Evolutionary conservation across 1,139 yeast species (phyloP), one percentile per base, ranked within the genome.

Genomic region (Hemisphaericaspora xylofermentans): DNA sequence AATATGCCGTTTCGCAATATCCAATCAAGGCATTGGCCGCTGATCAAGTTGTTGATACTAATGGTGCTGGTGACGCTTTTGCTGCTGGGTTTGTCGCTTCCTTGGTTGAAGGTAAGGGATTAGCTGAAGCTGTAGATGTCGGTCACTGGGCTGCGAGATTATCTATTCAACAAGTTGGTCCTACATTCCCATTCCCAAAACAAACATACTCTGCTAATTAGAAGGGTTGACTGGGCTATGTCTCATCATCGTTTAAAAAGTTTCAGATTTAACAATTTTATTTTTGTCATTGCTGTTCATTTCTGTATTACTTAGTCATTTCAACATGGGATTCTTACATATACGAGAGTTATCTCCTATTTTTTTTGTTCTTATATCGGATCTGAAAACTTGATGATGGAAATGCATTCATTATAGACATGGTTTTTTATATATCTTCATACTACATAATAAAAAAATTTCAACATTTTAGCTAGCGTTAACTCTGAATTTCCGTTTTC

Each of bases 21-120:
- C 75, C 85, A 40, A 96, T 93, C 42, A 84, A 80, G 54, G 78
- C 83, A 48, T 76, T 93, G 59, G 84, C 79, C 36, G 59, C 78
- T 36, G 68, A 75, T 39, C 74, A 84, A 66, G 78, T 93, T 50
- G 83, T 77, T 44, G 99, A 93, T 71, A 88, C 98, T 61, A 93
- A 93, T 70, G 98, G 98, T 74, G 98, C 98, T 36, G 99, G 98
- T 65, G 99, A 93, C 63, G 98, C 98, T 18, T 93, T 93, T 62
- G 98, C 98, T 45, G 95, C 96, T 60, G 99, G 98, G 44, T 93
- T 93, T 66, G 69, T 91, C 53, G 96, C 96, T 46, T 94, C 91
- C 46, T 71, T 91, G 53, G 95, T 88, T 43, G 72, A 84, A 67
- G 89, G 84, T 52, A 80, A 85, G 66, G 53, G 76, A 26, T 62